phyloP scores from a whole-genome alignment of 139 green algal species.

The Coelastrella sp. region DNA sequence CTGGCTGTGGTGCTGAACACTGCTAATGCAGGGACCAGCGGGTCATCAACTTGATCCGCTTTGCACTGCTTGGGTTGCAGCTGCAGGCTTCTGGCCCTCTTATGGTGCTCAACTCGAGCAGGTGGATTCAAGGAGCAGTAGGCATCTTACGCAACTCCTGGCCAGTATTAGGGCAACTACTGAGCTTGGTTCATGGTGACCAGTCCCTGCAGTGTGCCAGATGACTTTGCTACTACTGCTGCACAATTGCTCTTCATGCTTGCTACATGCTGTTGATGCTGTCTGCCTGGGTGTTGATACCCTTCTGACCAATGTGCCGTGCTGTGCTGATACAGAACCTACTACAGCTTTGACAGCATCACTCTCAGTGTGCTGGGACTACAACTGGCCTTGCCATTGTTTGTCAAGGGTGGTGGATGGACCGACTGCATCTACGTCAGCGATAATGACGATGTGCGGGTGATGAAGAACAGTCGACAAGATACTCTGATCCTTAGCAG shows the following conservation, averaged over 20 bases:
- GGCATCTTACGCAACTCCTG: too few relatives aligned
- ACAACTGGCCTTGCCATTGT: background rate
- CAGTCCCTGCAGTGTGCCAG: background rate
- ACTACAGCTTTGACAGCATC: conserved; percentile 37
- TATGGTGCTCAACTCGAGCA: conserved; percentile 18
- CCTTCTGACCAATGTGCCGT: background rate
- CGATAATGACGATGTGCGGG: background rate
- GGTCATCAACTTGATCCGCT: conserved; percentile 12
- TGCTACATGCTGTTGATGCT: background rate
- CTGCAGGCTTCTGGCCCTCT: conserved; percentile 34
- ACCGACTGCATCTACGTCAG: conserved; percentile 23
- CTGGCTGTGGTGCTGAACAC: background rate
- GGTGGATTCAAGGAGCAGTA: background rate
- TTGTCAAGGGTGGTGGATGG: conserved; percentile 39
- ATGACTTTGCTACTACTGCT: background rate
- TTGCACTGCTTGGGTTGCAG: conserved; percentile 9
- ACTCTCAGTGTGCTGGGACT: background rate
- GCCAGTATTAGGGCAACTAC: background rate
- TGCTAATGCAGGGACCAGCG: conserved; percentile 11
- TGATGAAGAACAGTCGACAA: conserved; percentile 38
- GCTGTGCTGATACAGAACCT: conserved; percentile 20
- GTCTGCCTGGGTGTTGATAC: too few relatives aligned
- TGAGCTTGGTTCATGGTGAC: background rate
- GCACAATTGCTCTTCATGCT: background rate
- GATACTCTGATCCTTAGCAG: conserved; percentile 16